Evolutionary conservation across 305 asterid genomes (phyloP).

Genomic region (Fraxinus latifolia): DNA sequence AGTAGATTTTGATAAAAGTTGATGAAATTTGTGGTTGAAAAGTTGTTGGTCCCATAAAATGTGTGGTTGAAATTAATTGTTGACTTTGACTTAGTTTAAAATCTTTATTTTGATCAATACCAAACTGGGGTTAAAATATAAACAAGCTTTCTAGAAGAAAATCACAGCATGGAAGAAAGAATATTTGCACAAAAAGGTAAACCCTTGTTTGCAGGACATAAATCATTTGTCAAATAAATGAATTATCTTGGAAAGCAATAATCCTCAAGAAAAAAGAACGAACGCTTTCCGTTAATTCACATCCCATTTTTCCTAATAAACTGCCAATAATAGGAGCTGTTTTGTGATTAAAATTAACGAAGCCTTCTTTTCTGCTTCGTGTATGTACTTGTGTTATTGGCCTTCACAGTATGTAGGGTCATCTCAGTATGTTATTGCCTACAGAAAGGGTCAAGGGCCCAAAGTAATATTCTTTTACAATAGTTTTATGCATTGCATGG

Average conservation of each 20-base stretch:
- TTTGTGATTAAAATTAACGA: neutral
- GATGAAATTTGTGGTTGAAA: neutral
- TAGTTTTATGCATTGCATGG: neutral
- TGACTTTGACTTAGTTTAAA: neutral
- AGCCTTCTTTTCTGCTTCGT: neutral
- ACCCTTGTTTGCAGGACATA: neutral
- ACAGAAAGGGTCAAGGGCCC: neutral
- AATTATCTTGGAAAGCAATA: neutral
- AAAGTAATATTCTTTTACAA: neutral
- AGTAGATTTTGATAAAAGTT: neutral
- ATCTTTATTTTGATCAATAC: neutral
- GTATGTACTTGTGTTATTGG: neutral
- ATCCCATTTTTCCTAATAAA: neutral
- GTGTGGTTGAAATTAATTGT: neutral
- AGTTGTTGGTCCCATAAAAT: neutral
- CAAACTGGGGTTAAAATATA: neutral
- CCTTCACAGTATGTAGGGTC: neutral
- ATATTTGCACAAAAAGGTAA: conserved; percentile 11
- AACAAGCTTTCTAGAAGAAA: neutral
- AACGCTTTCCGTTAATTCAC: neutral
- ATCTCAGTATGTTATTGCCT: neutral
- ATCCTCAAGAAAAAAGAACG: neutral
- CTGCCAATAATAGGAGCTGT: neutral
- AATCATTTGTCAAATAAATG: neutral
- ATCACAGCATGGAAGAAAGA: conserved; percentile 13